Evolutionary conservation across 140 eudicot species (phyloP), one percentile per base, ranked within the genome.

Genomic region (Flaveria floridana): DNA sequence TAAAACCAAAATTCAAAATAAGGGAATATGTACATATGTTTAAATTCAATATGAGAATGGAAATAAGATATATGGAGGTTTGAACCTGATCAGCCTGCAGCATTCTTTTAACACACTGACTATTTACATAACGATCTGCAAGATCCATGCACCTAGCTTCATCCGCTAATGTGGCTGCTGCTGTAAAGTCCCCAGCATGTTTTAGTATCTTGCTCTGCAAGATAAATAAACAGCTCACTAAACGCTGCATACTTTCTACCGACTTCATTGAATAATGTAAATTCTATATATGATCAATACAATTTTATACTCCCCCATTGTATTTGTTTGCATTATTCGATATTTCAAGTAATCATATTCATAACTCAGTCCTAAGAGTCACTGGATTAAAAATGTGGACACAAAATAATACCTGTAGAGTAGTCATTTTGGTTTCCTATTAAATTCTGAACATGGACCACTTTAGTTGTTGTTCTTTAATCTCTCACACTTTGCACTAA

Each of bases 71-170:
- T 39, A 9, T 34, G 25, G 71, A 18, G 25, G 18, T 39, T 65
- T 66, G 71, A 15, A 66, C 97, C 95, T 95, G 96, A 82, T 95
- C 99, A 74, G 99, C 99, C 80, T 91, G 97, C 76, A 95, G 79
- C 99, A 95, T 91, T 48, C 99, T 89, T 72, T 95, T 95, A 68
- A 95, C 97, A 81, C 97, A 95, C 57, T 85, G 85, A 78, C 99
- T 95, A 73, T 95, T 95, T 67, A 91, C 84, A 66, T 91, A 95
- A 50, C 99, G 99, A 81, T 95, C 99, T 62, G 99, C 97, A 78
- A 95, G 97, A 89, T 95, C 99, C 99, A 95, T 88, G 81, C 99
- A 85, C 70, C 99, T 85, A 65, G 97, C 99, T 84, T 95, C 99
- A 81, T 95, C 99, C 70, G 97, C 99, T 83, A 95, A 85, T 64